Evolutionary conservation across 352 stramenopile genomes (phyloP).

Genomic region (Phytopythium ostracodes): DNA sequence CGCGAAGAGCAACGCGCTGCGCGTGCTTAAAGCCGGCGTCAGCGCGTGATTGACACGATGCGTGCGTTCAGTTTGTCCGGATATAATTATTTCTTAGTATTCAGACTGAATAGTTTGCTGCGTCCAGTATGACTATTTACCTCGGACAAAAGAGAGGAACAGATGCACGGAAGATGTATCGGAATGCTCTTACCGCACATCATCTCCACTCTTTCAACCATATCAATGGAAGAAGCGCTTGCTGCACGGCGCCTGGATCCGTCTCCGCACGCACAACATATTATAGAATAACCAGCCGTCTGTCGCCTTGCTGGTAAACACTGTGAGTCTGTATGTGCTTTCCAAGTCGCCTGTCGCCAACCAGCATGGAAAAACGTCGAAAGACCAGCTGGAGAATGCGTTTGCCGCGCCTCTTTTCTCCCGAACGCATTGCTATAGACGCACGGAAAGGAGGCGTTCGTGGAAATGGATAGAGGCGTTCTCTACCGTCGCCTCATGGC

Average conservation of each 20-base stretch:
- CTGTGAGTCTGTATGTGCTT: neutral
- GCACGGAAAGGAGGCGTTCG: neutral
- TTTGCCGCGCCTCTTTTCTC: neutral
- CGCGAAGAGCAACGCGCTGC: constrained; percentile 22
- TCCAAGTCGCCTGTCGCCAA: neutral
- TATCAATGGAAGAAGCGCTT: too few relatives aligned
- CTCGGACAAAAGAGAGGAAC: too few relatives aligned
- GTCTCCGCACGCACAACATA: neutral
- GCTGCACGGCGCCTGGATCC: too few relatives aligned
- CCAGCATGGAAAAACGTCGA: neutral
- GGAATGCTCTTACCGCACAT: too few relatives aligned
- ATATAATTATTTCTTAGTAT: neutral
- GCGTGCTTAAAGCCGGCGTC: constrained; percentile 29
- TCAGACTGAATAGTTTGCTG: neutral
- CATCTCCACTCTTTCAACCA: too few relatives aligned
- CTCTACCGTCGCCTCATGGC: neutral
- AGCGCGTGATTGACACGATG: neutral
- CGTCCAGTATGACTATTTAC: neutral
- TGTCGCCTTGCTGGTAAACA: neutral
- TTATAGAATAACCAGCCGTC: neutral
- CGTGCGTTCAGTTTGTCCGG: neutral
- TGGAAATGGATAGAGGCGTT: neutral
- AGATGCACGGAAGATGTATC: too few relatives aligned
- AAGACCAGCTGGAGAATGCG: neutral
- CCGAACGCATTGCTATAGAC: neutral